Evolutionary conservation across 805 yeast species (phyloP).

Genomic region (Cyberlindnera veronae): DNA sequence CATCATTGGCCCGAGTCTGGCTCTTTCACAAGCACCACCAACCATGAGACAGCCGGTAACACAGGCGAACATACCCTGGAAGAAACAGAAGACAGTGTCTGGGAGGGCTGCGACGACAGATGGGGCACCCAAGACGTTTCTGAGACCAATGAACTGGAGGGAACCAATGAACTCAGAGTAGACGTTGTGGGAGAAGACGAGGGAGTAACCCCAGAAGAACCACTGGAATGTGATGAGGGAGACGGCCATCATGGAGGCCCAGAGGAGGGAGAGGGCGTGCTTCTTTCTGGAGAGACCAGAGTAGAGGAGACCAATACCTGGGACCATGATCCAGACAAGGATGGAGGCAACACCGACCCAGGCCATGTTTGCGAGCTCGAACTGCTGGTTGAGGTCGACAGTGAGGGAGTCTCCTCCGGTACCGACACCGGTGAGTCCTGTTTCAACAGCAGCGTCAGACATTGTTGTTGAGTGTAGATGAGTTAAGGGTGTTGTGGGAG

Average conservation of each 20-base stretch:
- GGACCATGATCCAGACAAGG: conserved; percentile 93
- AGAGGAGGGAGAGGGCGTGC: conserved; percentile 88
- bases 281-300: conserved; percentile 93
- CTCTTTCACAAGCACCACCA: conserved; percentile 98
- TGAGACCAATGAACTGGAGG: conserved; percentile 74
- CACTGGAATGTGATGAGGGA: conserved; percentile 87
- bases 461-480: conserved; percentile 12
- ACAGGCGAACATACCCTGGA: conserved; percentile 96
- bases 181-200: conserved; percentile 72
- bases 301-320: conserved; percentile 91
- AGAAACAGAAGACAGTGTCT: conserved; percentile 83
- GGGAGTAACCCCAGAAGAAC: conserved; percentile 98
- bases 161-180: conserved; percentile 71
- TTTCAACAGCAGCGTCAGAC: conserved; percentile 31
- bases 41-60: conserved; percentile 91
- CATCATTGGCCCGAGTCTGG: conserved; percentile 95
- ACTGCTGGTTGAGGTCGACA: conserved; percentile 67
- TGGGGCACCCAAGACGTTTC: conserved; percentile 79
- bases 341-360: conserved; percentile 79
- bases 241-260: conserved; percentile 91
- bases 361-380: conserved; percentile 73
- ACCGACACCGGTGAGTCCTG: conserved; percentile 53
- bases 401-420: conserved; percentile 81
- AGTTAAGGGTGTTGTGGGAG: background rate
- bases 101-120: conserved; percentile 69